phyloP scores from a whole-genome alignment of 805 yeast species.

The Starmerella khaoyaiensis region DNA sequence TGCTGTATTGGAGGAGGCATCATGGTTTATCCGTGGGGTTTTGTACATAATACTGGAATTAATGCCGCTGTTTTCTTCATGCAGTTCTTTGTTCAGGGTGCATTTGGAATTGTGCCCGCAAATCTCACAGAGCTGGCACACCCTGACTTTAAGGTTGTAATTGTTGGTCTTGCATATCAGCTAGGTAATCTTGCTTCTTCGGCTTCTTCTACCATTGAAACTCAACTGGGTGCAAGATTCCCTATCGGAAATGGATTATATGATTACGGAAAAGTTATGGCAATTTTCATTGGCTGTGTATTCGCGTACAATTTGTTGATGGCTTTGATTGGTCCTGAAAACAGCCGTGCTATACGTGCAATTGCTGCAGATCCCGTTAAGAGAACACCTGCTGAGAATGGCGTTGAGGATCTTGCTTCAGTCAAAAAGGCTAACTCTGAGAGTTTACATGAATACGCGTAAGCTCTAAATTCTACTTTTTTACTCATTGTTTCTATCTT shows the following conservation, averaged over 20 bases:
- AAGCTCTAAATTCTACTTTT: too few relatives aligned
- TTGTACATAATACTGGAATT: slow-evolving; percentile 34
- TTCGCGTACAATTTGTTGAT: slow-evolving; percentile 40
- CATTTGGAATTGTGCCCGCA: slow-evolving; percentile 61
- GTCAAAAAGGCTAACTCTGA: neutral
- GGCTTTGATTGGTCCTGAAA: slow-evolving; percentile 46
- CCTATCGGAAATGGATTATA: slow-evolving; percentile 36
- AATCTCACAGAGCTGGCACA: slow-evolving; percentile 55
- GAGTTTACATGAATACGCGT: slow-evolving; percentile 2
- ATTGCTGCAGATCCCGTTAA: slow-evolving; percentile 1
- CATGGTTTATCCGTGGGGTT: slow-evolving; percentile 50
- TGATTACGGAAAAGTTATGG: slow-evolving; percentile 61
- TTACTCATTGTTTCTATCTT: neutral
- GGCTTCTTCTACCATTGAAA: slow-evolving; percentile 59
- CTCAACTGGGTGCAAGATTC: slow-evolving; percentile 47
- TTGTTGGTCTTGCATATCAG: slow-evolving; percentile 53
- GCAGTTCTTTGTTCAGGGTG: slow-evolving; percentile 57
- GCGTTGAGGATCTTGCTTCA: neutral
- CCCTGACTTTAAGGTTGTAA: slow-evolving; percentile 48
- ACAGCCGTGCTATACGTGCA: slow-evolving; percentile 9
- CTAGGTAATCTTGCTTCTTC: slow-evolving; percentile 61
- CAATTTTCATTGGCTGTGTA: slow-evolving; percentile 54
- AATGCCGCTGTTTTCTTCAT: slow-evolving; percentile 52
- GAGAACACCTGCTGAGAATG: neutral
- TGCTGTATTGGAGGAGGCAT: slow-evolving; percentile 37